Percentiles rank a stretch among this genome's conserved stretches.
phyloP scores from a whole-genome alignment of 768 basidiomycete genomes.

The Lanmaoa pseudosensibilis region DNA sequence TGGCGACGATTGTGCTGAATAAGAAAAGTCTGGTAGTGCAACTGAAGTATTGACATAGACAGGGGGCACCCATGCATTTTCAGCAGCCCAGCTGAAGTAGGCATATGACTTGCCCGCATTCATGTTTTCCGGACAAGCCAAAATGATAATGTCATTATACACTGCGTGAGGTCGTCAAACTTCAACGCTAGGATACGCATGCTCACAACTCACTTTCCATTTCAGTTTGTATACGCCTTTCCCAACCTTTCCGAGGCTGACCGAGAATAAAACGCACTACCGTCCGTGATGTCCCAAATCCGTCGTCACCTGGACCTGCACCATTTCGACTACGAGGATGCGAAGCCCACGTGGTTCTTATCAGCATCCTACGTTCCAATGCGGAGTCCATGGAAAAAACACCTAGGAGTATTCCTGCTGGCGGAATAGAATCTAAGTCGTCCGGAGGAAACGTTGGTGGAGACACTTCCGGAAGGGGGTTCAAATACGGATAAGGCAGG shows the following conservation, averaged over 20 bases:
- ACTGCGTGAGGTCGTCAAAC: conserved; percentile 41
- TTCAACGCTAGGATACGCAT: not conserved
- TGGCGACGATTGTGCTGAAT: conserved; percentile 55
- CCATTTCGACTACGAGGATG: conserved; percentile 78
- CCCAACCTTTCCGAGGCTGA: conserved; percentile 77
- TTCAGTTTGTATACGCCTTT: conserved; percentile 77
- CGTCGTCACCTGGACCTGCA: conserved; percentile 66
- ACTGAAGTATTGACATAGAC: conserved; percentile 52
- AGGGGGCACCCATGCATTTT: conserved; percentile 88
- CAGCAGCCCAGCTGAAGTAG: conserved; percentile 91
- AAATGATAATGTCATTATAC: conserved; percentile 82
- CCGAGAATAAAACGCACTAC: conserved; percentile 89
- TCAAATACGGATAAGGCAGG: conserved; percentile 40
- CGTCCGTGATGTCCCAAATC: conserved; percentile 76
- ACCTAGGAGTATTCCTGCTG: conserved; percentile 84
- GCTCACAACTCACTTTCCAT: conserved; percentile 72
- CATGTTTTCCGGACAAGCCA: conserved; percentile 92
- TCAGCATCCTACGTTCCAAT: conserved; percentile 81
- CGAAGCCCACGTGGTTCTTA: conserved; percentile 87
- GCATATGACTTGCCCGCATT: conserved; percentile 90
- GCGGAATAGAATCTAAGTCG: conserved; percentile 70
- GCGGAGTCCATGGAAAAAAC: conserved; percentile 88
- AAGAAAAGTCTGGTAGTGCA: conserved; percentile 55
- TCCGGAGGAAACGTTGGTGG: conserved; percentile 66
- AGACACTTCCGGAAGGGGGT: conserved; percentile 27